These are phyloP conservation scores for Saururus chinensis DNA, from an alignment of 164 flowering plant genomes.

Conservation along the genomic window DNA sequence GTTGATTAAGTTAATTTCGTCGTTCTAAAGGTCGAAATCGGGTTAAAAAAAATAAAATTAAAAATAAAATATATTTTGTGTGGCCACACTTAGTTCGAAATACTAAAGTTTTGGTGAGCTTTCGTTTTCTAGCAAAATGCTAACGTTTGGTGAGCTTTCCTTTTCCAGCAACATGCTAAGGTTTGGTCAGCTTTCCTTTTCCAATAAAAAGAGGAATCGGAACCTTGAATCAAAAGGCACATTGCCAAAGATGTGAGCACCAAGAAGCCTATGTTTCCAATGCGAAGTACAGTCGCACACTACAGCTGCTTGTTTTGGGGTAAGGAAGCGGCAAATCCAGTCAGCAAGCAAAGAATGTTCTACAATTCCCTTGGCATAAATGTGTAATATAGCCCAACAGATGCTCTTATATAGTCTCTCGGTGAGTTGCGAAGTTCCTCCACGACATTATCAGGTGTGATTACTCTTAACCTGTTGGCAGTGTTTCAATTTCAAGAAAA, in stretches of 20 bases:
- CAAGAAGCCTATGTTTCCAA: slow-evolving; percentile 21
- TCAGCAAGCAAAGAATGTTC: slow-evolving; percentile 26
- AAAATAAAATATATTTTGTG: too few species aligned
- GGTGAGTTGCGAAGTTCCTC: slow-evolving; percentile 22
- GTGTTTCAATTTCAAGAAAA: too few species aligned
- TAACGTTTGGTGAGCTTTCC: too few species aligned
- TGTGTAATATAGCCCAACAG: slow-evolving; percentile 31
- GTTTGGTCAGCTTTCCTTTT: slow-evolving; percentile 4
- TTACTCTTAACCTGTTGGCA: slow-evolving; percentile 24
- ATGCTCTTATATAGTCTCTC: slow-evolving; percentile 34
- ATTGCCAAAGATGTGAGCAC: slow-evolving; percentile 23
- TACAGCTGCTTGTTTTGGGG: slow-evolving; percentile 31
- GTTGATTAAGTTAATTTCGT: too few species aligned
- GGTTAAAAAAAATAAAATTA: too few species aligned
- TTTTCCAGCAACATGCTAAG: too few species aligned
- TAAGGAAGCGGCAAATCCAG: slow-evolving; percentile 32
- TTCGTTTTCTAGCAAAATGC: too few species aligned
- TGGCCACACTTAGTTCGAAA: too few species aligned
- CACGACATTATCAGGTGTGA: slow-evolving; percentile 23
- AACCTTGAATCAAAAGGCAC: slow-evolving; percentile 36
- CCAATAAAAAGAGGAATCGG: slow-evolving; percentile 28
- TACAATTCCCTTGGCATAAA: slow-evolving; percentile 28
- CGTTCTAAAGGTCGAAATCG: too few species aligned
- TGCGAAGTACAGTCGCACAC: slow-evolving; percentile 20
- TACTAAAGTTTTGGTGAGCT: too few species aligned